Evolutionary conservation across 2,329 filamentous ascomycete genomes (phyloP), one percentile per base, ranked within the genome.

Genomic region (Huntiella abstrusa): DNA sequence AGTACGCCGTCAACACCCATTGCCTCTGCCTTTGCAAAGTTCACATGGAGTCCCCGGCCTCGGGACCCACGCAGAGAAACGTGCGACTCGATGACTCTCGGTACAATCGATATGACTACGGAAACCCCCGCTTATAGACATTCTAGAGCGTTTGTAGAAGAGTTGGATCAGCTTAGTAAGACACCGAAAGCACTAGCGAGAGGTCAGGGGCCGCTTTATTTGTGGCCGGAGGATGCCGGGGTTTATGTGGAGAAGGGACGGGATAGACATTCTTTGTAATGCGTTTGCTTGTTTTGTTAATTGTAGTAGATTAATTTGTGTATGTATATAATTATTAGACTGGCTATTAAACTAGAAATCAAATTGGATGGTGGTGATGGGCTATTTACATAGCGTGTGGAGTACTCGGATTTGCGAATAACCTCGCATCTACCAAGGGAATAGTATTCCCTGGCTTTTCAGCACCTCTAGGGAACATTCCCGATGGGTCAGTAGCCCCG

Each of bases 381-480:
- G 22, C 22, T 28, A 28, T 28, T 28, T 28, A 28, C 16, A 41
- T 28, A 36, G 12, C 15, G 4, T 36, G 34, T 10, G 34, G 15
- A 17, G 10, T 16, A 16, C 39, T 19, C n/a, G 22, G 39, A 7
- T 28, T 12, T 13, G 15, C 19, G 28, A 41, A 41, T n/a, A 41
- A 41, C 39, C 39, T 41, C 39, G 39, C 39, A 41, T 41, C 17
- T n/a, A 41, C 39, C 39, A 41, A 22, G 16, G 39, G 39, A 41
- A 41, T 41, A 5, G 16, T 10, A 41, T 41, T 41, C 16, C 39
- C 39, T 12, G 19, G 39, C n/a, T 19, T 28, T 28, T 28, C 22
- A 28, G 22, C 22, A 10, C 22, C 22, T 46, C 22, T 41, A 41
- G 37, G 45, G 16, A 41, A 37, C 37, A 19, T 13, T 32, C 36